Conservation (phyloP, 2,329 filamentous ascomycete species). For the Colletotrichum brevisporum region DNA sequence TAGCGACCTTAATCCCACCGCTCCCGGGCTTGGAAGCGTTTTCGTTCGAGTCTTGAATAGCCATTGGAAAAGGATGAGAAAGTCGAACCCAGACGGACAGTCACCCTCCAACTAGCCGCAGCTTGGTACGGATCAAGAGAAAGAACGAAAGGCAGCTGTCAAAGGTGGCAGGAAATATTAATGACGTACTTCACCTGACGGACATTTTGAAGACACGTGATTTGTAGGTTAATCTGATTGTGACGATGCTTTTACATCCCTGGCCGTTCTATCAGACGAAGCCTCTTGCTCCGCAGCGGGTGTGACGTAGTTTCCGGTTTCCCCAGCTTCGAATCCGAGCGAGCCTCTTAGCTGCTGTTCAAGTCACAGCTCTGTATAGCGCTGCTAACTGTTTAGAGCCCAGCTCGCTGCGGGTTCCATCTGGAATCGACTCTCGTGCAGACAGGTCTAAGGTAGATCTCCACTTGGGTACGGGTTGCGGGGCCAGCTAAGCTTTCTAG, state of each 20-base stretch:
- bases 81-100: background rate
- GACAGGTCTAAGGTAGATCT: too few relatives aligned
- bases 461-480: too few relatives aligned
- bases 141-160: background rate
- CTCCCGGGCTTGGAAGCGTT: background rate
- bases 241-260: background rate
- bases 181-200: background rate
- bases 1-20: conserved; percentile 46
- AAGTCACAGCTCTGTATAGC: background rate
- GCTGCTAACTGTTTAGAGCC: background rate
- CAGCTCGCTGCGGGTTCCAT: too few relatives aligned
- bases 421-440: too few relatives aligned
- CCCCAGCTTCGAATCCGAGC: conserved; percentile 12
- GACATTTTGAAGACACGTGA: background rate
- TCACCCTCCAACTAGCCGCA: background rate
- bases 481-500: too few relatives aligned
- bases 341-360: background rate
- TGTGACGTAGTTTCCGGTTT: conserved; percentile 15
- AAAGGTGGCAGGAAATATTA: too few relatives aligned
- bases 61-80: background rate
- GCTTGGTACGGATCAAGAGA: background rate
- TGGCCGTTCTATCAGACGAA: conserved; percentile 19
- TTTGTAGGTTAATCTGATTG: background rate
- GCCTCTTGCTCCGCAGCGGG: background rate
- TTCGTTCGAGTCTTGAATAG: background rate